Percentiles rank a stretch among this genome's conserved stretches.
These are phyloP conservation scores for Phylloporus arenicola DNA, from an alignment of 768 basidiomycete genomes.

Conservation along the genomic window DNA sequence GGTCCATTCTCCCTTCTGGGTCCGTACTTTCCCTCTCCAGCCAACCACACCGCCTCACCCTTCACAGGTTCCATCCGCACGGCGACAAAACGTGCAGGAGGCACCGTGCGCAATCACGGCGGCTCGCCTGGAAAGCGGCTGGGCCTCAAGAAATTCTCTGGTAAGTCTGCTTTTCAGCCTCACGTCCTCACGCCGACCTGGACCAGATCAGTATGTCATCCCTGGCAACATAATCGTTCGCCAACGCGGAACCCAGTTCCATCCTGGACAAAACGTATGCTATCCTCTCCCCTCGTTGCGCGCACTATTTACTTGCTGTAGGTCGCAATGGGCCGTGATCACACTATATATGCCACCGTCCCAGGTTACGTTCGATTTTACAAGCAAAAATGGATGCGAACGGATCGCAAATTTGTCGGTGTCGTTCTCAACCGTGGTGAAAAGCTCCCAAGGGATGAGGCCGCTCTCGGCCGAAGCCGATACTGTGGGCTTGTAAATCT, in stretches of 20 bases:
- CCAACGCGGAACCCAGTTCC: constrained; percentile 89
- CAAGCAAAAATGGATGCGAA: constrained; percentile 68
- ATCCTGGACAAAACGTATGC: constrained; percentile 88
- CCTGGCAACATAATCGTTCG: constrained; percentile 96
- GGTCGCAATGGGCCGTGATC: constrained; percentile 91
- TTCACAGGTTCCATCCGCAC: constrained; percentile 68
- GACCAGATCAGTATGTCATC: constrained; percentile 79
- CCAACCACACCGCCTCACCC: constrained; percentile 1
- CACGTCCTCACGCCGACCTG: constrained; percentile 7
- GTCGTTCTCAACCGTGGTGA: constrained; percentile 81
- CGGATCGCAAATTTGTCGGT: constrained; percentile 77
- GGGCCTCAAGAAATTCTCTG: constrained; percentile 95
- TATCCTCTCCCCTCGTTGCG: background rate
- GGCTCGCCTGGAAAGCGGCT: constrained; percentile 90
- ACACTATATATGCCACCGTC: constrained; percentile 85
- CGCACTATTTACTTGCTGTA: constrained; percentile 28
- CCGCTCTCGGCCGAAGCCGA: constrained; percentile 70
- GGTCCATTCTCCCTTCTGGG: constrained; percentile 49
- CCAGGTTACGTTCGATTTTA: constrained; percentile 96
- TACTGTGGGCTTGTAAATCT: constrained; percentile 76
- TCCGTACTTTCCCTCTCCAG: constrained; percentile 3
- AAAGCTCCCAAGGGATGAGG: constrained; percentile 78
- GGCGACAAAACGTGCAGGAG: constrained; percentile 95
- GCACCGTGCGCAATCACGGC: constrained; percentile 88
- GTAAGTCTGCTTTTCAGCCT: constrained; percentile 37